Conservation (phyloP, 2,329 filamentous ascomycete genomes). For the Alternaria triticimaculans region DNA sequence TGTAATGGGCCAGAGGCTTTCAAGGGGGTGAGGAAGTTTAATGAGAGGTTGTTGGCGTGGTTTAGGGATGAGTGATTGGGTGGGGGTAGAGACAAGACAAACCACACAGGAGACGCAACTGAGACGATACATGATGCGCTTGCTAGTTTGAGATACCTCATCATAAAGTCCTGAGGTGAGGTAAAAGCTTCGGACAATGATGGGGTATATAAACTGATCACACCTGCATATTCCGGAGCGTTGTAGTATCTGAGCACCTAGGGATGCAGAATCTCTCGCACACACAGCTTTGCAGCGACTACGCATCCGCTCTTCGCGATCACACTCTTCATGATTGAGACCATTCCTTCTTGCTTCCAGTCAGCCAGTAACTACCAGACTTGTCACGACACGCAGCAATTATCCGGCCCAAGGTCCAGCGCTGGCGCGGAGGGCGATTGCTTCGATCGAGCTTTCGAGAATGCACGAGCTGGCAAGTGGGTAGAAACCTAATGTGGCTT, state of each 20-base stretch:
- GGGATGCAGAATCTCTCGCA: no score
- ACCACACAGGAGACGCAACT: not conserved
- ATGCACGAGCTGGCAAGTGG: not conserved
- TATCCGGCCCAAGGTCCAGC: not conserved
- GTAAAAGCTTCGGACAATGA: no score
- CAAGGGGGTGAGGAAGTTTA: constrained; percentile 5
- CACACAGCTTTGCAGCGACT: no score
- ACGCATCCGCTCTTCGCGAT: not conserved
- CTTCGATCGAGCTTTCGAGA: not conserved
- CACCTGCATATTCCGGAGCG: no score
- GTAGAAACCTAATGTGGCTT: constrained; percentile 15
- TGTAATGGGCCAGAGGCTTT: constrained; percentile 19
- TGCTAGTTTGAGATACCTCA: no score
- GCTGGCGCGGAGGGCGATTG: not conserved
- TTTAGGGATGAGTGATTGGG: not conserved
- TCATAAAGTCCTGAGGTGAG: no score
- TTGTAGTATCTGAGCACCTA: no score
- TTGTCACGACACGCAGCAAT: not conserved
- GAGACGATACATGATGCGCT: not conserved
- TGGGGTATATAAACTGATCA: no score
- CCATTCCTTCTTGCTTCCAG: not conserved
- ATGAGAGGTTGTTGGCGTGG: constrained; percentile 16
- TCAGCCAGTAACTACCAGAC: not conserved
- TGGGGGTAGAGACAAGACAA: not conserved
- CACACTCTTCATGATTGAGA: not conserved